Base-by-base conservation (phyloP, 352 stramenopile species). In the Globisporangium acanthophoron region DNA sequence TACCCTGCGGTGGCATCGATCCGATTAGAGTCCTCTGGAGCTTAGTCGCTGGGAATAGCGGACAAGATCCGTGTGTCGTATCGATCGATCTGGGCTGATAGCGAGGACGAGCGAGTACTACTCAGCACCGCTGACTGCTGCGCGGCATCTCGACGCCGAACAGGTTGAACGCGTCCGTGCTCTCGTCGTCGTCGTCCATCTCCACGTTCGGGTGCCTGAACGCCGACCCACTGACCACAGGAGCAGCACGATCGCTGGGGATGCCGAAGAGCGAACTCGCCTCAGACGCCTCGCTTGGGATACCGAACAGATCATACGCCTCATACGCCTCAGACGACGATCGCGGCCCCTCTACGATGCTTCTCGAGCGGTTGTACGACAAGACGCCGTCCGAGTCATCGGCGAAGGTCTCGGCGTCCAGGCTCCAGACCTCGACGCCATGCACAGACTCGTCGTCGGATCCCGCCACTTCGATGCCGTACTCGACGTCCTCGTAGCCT, bases 251-350 rank as follows among this genome's bases (percentile, higher is more conserved):
- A 27, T 15, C 29, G 46, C 31, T 24, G 5, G 58, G 5, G 51
- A 35, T 24, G 1, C 62, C 62, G 47, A 69, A 69, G 16, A 69
- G 52, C 18, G 50, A 39, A 40, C 27, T 52, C 43, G 62, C 31
- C 1, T 65, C 58, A 3, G 18, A 43, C 8, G 6, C 33, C 8
- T 39, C 33, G 33, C 33, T 39, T 0, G 33, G 33, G 3, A 9
- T 13, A 3, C 33, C 33, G 33, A 39, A 39, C 8, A 39, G 33
- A 0, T 8, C 33, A 12, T 13, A 39, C 8, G 33, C 33, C 33
- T 39, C 33, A 8, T 20, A 49, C 44, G 12, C 20, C 20, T 15
- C 8, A 7, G 44, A n/a, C 40, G 12, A 18, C 13, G 37, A 43
- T 6, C 3, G 2, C 37, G 11, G 11, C 16, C 7, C 40, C 16